These are phyloP conservation scores for Amaranthus palmeri DNA, from an alignment of 148 eudicot species.

Conservation along the genomic window DNA sequence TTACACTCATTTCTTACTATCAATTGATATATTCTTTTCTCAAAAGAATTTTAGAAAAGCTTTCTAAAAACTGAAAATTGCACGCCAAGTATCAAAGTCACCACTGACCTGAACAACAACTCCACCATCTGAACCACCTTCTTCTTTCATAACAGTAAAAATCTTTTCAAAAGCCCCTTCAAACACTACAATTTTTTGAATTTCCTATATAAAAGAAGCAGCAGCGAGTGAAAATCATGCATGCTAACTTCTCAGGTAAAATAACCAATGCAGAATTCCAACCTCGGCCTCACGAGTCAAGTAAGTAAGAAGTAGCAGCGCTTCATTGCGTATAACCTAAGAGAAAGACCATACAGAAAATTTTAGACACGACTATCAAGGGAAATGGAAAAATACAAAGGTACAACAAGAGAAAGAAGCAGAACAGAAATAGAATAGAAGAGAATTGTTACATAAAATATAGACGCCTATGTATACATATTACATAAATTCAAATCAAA, in stretches of 20 bases:
- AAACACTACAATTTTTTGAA: slow-evolving; percentile 96
- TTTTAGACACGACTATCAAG: no score
- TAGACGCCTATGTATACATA: not conserved
- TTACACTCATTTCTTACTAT: not conserved
- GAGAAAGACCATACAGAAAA: slow-evolving; percentile 18
- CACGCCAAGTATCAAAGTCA: not conserved
- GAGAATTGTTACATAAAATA: not conserved
- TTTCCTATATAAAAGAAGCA: slow-evolving; percentile 50
- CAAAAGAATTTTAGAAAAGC: no score
- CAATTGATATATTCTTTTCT: no score
- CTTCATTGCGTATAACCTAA: slow-evolving; percentile 96
- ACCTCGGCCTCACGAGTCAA: slow-evolving; percentile 99
- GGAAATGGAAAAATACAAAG: no score
- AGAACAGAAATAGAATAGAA: not conserved
- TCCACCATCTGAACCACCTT: slow-evolving; percentile 98
- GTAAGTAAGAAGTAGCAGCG: slow-evolving; percentile 89
- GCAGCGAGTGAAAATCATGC: not conserved
- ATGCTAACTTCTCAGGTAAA: not conserved
- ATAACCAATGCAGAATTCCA: slow-evolving; percentile 8
- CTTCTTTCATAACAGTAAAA: slow-evolving; percentile 87
- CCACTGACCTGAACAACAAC: slow-evolving; percentile 90
- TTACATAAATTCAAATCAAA: not conserved
- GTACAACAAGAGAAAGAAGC: not conserved
- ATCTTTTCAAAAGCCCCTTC: slow-evolving; percentile 99
- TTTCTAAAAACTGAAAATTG: not conserved